Conservation (phyloP, 2,329 filamentous ascomycete species). For the Alternaria conjuncta region DNA sequence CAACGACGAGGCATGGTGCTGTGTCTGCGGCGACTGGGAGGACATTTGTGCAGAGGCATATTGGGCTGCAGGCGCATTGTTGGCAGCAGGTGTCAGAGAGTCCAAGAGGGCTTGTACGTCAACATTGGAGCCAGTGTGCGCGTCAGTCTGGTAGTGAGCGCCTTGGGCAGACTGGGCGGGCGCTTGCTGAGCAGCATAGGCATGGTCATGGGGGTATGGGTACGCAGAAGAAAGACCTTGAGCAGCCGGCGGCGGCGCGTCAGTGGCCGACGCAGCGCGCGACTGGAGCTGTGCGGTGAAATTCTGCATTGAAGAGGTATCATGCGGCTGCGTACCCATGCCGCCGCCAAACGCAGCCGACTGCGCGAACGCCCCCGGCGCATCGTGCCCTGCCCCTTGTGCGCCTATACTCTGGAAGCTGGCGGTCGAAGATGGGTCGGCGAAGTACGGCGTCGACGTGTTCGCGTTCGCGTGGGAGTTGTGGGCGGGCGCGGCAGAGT, state of each 20-base stretch:
- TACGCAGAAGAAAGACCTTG: constrained; percentile 41
- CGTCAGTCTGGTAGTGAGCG: constrained; percentile 34
- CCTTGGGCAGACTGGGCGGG: constrained; percentile 39
- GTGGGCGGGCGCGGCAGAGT: constrained; percentile 32
- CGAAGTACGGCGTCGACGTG: constrained; percentile 39
- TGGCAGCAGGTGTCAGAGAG: constrained; percentile 48
- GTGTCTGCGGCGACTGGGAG: constrained; percentile 37
- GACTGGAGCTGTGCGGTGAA: constrained; percentile 42
- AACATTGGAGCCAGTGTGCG: constrained; percentile 44
- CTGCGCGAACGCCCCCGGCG: constrained; percentile 30
- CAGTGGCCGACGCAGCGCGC: constrained; percentile 43
- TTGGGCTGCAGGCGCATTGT: constrained; percentile 36
- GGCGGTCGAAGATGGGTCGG: constrained; percentile 31
- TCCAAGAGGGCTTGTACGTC: constrained; percentile 57
- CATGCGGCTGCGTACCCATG: constrained; percentile 41
- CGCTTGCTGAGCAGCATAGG: constrained; percentile 39
- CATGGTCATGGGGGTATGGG: constrained; percentile 44
- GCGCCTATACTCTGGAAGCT: constrained; percentile 31
- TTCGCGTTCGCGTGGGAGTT: constrained; percentile 29
- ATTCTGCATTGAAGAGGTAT: constrained; percentile 49
- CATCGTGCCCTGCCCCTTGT: constrained; percentile 31
- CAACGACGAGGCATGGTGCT: constrained; percentile 45
- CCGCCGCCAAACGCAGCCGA: constrained; percentile 35
- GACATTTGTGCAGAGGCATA: constrained; percentile 44
- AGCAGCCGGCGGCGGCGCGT: constrained; percentile 38